These are phyloP conservation scores for Yamadazyma aaseri DNA, from an alignment of 1,139 yeast genomes.

Conservation along the genomic window DNA sequence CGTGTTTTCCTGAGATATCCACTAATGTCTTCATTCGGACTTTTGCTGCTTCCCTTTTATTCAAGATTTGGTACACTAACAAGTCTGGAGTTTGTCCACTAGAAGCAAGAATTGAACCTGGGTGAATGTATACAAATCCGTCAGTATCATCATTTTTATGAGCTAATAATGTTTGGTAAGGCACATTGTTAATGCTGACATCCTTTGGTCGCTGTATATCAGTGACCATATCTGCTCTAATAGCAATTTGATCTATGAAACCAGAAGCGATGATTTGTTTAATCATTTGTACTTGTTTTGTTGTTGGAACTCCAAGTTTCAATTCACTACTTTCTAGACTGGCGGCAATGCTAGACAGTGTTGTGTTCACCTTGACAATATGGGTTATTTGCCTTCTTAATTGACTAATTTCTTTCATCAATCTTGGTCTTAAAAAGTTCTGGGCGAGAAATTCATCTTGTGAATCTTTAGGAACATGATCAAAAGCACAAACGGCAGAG, in stretches of 20 bases:
- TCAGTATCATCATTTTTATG: slow-evolving; percentile 32
- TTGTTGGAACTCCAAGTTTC: slow-evolving; percentile 67
- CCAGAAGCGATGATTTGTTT: slow-evolving; percentile 95
- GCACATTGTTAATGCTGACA: slow-evolving; percentile 60
- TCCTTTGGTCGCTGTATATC: slow-evolving; percentile 61
- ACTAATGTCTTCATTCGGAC: slow-evolving; percentile 75
- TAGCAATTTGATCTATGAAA: slow-evolving; percentile 85
- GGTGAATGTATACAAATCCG: slow-evolving; percentile 73
- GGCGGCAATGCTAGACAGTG: slow-evolving; percentile 57
- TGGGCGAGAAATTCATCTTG: slow-evolving; percentile 47
- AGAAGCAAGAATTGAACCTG: slow-evolving; percentile 58
- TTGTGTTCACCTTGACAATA: slow-evolving; percentile 66
- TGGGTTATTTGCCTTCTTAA: slow-evolving; percentile 75
- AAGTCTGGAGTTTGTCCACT: slow-evolving; percentile 75
- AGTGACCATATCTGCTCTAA: slow-evolving; percentile 76
- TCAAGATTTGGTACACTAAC: slow-evolving; percentile 67
- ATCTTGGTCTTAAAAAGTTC: slow-evolving; percentile 65
- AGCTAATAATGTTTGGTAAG: slow-evolving; percentile 72
- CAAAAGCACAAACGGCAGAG: slow-evolving; percentile 87
- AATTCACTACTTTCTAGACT: slow-evolving; percentile 38
- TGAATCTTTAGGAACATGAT: slow-evolving; percentile 59
- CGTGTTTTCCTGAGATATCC: slow-evolving; percentile 70
- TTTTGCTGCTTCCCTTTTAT: slow-evolving; percentile 40
- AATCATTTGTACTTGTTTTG: slow-evolving; percentile 68
- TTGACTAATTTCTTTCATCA: slow-evolving; percentile 83